A percentile compares a stretch with the other conserved stretches of the same genome.
Conservation (phyloP, 2,329 filamentous ascomycete species). For the Helminthosporium solani region DNA sequence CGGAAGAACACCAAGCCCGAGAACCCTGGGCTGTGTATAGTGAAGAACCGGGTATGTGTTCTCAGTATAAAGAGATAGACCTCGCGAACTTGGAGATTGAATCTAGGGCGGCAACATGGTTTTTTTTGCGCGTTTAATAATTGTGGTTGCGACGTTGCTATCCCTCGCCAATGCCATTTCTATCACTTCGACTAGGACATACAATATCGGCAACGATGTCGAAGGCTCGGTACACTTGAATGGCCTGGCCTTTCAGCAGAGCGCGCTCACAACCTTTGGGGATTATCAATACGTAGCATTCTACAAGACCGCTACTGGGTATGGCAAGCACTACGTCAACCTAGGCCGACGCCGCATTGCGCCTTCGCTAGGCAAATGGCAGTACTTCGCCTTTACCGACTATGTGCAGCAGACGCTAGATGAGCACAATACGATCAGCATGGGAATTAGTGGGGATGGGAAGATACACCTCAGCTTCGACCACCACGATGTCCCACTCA, state of each 20-base stretch:
- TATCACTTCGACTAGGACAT: conserved; percentile 25
- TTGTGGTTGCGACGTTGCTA: conserved; percentile 12
- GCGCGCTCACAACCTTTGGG: conserved; percentile 49
- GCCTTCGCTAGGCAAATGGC: conserved; percentile 42
- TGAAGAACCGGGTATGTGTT: background rate
- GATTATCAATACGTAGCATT: conserved; percentile 54
- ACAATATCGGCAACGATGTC: conserved; percentile 36
- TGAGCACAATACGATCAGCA: conserved; percentile 56
- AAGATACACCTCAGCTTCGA: conserved; percentile 57
- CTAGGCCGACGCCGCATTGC: conserved; percentile 49
- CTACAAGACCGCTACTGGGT: conserved; percentile 41
- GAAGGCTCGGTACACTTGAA: conserved; percentile 46
- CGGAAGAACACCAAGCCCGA: conserved; percentile 3
- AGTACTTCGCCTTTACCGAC: conserved; percentile 51
- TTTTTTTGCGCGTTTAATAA: conserved; percentile 10
- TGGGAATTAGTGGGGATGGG: conserved; percentile 55
- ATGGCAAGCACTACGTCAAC: conserved; percentile 45
- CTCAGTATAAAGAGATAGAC: background rate
- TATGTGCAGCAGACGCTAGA: conserved; percentile 54
- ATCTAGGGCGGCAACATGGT: conserved; percentile 15
- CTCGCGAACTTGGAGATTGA: background rate
- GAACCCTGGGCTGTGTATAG: background rate
- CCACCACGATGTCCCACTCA: conserved; percentile 47
- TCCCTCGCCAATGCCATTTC: conserved; percentile 24
- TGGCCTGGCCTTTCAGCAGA: conserved; percentile 53